Percentiles rank a stretch among this genome's conserved stretches.
These are phyloP conservation scores for Tinospora cordifolia DNA, from an alignment of 164 flowering plant genomes.

Conservation along the genomic window DNA sequence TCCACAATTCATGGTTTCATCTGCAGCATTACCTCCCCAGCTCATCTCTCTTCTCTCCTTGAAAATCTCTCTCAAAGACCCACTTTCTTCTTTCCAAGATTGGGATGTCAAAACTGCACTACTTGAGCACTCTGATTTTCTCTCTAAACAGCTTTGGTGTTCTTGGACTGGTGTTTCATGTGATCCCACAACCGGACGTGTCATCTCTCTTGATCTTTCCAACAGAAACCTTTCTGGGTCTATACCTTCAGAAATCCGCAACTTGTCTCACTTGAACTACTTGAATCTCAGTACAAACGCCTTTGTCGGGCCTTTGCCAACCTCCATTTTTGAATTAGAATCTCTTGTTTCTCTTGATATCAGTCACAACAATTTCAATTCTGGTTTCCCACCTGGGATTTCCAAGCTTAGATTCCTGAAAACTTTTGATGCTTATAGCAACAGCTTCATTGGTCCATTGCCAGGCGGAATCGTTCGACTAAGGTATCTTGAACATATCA, in stretches of 20 bases:
- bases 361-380: slow-evolving; percentile 64
- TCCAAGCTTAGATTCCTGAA: slow-evolving; percentile 45
- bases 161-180: slow-evolving; percentile 82
- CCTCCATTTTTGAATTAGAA: slow-evolving; percentile 42
- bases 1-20: no score
- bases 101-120: slow-evolving; percentile 42
- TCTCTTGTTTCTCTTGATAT: slow-evolving; percentile 56
- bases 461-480: slow-evolving; percentile 44
- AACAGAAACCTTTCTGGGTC: slow-evolving; percentile 63
- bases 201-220: slow-evolving; percentile 65
- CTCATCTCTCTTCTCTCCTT: slow-evolving; percentile 61
- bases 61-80: slow-evolving; percentile 60
- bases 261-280: slow-evolving; percentile 35
- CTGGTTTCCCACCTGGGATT: slow-evolving; percentile 57
- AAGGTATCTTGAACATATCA: slow-evolving; percentile 47
- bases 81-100: slow-evolving; percentile 40
- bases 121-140: slow-evolving; percentile 5
- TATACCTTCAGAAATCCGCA: slow-evolving; percentile 40
- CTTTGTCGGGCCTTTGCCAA: slow-evolving; percentile 58
- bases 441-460: slow-evolving; percentile 68
- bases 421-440: slow-evolving; percentile 61
- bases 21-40: slow-evolving; percentile 24
- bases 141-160: slow-evolving; percentile 52
- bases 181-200: slow-evolving; percentile 24
- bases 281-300: slow-evolving; percentile 67